These are phyloP conservation scores for Aspergillus piperis DNA, from an alignment of 2,329 filamentous ascomycete genomes.

Conservation along the genomic window DNA sequence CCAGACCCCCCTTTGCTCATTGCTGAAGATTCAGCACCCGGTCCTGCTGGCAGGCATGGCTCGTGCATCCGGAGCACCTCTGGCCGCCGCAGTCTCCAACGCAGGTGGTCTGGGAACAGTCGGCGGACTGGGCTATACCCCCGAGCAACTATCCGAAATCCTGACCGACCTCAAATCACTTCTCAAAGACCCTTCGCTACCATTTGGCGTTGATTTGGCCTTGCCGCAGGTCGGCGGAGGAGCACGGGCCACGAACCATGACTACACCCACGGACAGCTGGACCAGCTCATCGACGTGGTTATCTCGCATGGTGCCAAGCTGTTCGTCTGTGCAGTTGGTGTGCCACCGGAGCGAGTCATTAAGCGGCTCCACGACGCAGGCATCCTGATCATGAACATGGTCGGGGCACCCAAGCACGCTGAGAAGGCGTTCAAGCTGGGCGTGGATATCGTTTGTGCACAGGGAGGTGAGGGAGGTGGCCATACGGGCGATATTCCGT, in stretches of 20 bases:
- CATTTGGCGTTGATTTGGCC: conserved; percentile 89
- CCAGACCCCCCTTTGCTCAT: conserved; percentile 72
- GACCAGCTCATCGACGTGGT: conserved; percentile 86
- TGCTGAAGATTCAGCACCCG: conserved; percentile 83
- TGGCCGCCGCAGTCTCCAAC: conserved; percentile 85
- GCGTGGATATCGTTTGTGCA: conserved; percentile 87
- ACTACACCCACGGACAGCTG: conserved; percentile 88
- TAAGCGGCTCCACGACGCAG: conserved; percentile 73
- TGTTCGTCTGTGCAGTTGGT: conserved; percentile 88
- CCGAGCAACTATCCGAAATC: conserved; percentile 74
- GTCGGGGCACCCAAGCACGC: conserved; percentile 91
- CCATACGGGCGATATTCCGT: conserved; percentile 86
- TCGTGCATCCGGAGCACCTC: conserved; percentile 72
- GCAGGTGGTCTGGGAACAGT: conserved; percentile 75
- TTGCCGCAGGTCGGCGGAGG: conserved; percentile 82
- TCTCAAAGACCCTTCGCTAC: conserved; percentile 66
- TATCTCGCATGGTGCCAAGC: conserved; percentile 75
- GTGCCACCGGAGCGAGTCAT: conserved; percentile 76
- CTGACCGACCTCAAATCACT: conserved; percentile 82
- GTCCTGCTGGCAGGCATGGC: conserved; percentile 95
- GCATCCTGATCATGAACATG: conserved; percentile 95
- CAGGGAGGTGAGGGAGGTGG: conserved; percentile 94
- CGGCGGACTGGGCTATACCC: conserved; percentile 67
- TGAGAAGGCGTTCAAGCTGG: conserved; percentile 79
- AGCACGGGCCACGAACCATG: conserved; percentile 89